phyloP scores from a whole-genome alignment of 805 yeast genomes.

The Candida maris region DNA sequence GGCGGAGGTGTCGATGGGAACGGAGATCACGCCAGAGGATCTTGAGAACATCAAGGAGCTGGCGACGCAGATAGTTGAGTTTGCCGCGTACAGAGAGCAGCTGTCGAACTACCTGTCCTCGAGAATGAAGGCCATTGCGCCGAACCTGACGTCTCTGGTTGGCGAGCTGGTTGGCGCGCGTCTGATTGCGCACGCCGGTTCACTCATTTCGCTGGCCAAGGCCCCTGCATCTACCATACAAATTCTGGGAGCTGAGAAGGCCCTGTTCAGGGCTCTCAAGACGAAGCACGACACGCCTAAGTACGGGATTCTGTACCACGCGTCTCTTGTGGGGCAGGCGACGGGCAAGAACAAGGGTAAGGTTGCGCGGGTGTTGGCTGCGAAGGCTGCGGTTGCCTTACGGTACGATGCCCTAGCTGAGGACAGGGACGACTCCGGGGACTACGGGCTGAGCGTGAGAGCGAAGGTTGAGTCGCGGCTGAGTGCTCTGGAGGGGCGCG shows the following conservation, averaged over 20 bases:
- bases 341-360: constrained; percentile 98
- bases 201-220: constrained; percentile 89
- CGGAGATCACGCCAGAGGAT: constrained; percentile 92
- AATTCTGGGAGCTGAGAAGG: constrained; percentile 98
- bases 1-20: constrained; percentile 99
- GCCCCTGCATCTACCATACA: constrained; percentile 99
- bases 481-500: constrained; percentile 95
- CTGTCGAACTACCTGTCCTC: constrained; percentile 84
- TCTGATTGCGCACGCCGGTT: constrained; percentile 95
- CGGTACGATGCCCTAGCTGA: constrained; percentile 97
- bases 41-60: constrained; percentile 81
- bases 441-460: constrained; percentile 86
- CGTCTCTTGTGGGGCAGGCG: constrained; percentile 96
- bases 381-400: constrained; percentile 94
- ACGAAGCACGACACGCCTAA: constrained; percentile 99
- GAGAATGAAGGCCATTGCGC: constrained; percentile 99
- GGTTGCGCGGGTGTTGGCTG: constrained; percentile 97
- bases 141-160: constrained; percentile 90
- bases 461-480: constrained; percentile 92
- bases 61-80: constrained; percentile 95
- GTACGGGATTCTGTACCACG: constrained; percentile 95
- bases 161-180: constrained; percentile 99
- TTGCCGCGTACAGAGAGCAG: constrained; percentile 95
- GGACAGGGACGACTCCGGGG: constrained; percentile 94
- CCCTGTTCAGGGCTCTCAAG: constrained; percentile 95